Evolutionary conservation across 2,329 filamentous ascomycete species (phyloP), one percentile per base, ranked within the genome.

Genomic region (Hymenoscyphus fructigenus): DNA sequence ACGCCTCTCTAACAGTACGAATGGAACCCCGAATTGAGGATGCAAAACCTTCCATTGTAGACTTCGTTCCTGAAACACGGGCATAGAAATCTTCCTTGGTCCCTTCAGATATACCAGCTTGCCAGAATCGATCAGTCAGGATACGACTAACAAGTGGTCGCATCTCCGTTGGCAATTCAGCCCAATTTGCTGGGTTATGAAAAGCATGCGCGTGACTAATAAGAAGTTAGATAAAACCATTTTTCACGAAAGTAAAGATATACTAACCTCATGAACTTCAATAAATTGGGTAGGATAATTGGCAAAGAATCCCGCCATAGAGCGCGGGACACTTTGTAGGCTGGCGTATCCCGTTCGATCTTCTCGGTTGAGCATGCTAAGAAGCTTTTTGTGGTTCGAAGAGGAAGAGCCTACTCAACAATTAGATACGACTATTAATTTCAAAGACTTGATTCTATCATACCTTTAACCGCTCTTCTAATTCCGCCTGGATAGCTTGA

Each of bases 51-150:
- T 99, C 95, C 64, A 97, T 86, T 0, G 93, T 97, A 50, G 85
- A 86, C 77, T 93, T 96, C 63, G 95, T 97, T 36, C 92, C 91
- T 63, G 92, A 88, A 1, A 99, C 94, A 50, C 92, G 87, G 36
- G 92, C 91, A 77, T 97, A 98, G 76, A 99, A 99, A 65, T 98
- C 94, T 68, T 98, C 95, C 76, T 95, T 93, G 72, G 92, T 98
- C 29, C 96, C 95, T 67, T 90, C 91, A 0, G 95, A 98, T 60
- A 99, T 99, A 10, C 95, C 95, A 6, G 93, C 92, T 81, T 99
- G 95, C 95, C 95, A 99, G 76, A 99, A 99, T 28, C 95, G 86
- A 77, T 99, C 95, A 15, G 93, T 96, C 26, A 99, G 80, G 23
- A 98, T 92, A 26, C 91, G 86, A 55, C 88, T 85, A 47, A 98